phyloP scores from a whole-genome alignment of 2,329 filamentous ascomycete genomes.

The Neocucurbitaria cava region DNA sequence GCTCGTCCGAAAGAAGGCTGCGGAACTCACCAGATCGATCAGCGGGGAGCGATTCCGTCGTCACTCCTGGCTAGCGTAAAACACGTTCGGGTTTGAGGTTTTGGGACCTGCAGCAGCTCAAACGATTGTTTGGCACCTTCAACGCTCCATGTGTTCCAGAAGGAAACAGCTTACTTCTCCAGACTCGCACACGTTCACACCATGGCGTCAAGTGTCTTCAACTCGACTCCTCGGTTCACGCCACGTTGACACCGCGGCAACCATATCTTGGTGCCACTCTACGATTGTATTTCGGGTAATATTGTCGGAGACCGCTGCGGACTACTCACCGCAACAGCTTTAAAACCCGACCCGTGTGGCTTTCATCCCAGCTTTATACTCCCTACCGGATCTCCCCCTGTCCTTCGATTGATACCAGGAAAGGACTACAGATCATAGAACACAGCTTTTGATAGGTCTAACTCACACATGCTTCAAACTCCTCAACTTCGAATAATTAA shows the following conservation, averaged over 20 bases:
- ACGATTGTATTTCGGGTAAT: background rate
- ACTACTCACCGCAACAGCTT: background rate
- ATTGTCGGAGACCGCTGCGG: background rate
- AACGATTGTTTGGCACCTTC: conserved; percentile 1
- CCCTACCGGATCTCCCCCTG: background rate
- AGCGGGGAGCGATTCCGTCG: conserved; percentile 13
- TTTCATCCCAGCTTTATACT: too few species aligned
- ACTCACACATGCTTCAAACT: background rate
- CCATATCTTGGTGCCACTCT: too few species aligned
- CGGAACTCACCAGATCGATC: conserved; percentile 11
- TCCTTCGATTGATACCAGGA: background rate
- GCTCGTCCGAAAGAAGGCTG: background rate
- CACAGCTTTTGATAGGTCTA: background rate
- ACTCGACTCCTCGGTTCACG: too few species aligned
- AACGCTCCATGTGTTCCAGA: conserved; percentile 16
- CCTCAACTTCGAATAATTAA: background rate
- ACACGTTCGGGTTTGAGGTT: conserved; percentile 27
- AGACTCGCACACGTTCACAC: background rate
- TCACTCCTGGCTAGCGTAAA: conserved; percentile 19
- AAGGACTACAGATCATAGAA: background rate
- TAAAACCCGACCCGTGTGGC: too few species aligned
- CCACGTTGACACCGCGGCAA: too few species aligned
- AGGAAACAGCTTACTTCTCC: background rate
- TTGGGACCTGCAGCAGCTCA: conserved; percentile 9
- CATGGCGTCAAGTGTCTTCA: too few species aligned